A percentile compares a stretch with the other conserved stretches of the same genome.
Conservation (phyloP, 2,329 filamentous ascomycete species). For the Nothophaeocryptopus gaeumannii region DNA sequence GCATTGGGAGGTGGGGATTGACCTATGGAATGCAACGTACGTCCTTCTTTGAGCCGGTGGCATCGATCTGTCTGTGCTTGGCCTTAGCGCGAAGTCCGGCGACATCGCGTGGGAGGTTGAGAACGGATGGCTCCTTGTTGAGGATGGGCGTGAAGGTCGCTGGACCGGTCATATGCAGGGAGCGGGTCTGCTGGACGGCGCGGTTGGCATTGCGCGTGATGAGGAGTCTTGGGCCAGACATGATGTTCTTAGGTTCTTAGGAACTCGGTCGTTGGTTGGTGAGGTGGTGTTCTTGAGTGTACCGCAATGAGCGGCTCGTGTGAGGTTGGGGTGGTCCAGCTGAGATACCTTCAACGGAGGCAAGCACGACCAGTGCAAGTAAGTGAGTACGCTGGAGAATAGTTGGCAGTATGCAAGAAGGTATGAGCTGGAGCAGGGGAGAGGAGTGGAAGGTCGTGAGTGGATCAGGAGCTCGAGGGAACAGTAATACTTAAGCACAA, state of each 20-base stretch:
- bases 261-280: background rate
- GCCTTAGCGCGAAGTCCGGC: conserved; percentile 53
- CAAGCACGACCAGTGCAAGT: conserved; percentile 11
- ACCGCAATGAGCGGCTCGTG: background rate
- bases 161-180: conserved; percentile 60
- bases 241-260: conserved; percentile 23
- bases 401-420: background rate
- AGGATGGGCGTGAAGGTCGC: conserved; percentile 53
- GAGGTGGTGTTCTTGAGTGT: background rate
- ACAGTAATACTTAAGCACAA: conserved; percentile 3
- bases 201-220: conserved; percentile 42
- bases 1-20: background rate
- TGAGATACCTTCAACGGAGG: background rate
- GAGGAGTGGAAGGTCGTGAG: background rate
- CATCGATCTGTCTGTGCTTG: conserved; percentile 48
- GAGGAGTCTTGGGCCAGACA: conserved; percentile 44
- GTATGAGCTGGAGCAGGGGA: background rate
- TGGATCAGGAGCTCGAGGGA: background rate
- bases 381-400: background rate
- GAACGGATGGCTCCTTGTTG: conserved; percentile 50
- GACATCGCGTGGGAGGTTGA: conserved; percentile 52
- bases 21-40: conserved; percentile 32
- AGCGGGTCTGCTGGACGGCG: conserved; percentile 42
- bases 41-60: conserved; percentile 50
- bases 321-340: conserved; percentile 2